Base-by-base conservation (phyloP, 2,329 filamentous ascomycete species). In the Amphichorda felina region DNA sequence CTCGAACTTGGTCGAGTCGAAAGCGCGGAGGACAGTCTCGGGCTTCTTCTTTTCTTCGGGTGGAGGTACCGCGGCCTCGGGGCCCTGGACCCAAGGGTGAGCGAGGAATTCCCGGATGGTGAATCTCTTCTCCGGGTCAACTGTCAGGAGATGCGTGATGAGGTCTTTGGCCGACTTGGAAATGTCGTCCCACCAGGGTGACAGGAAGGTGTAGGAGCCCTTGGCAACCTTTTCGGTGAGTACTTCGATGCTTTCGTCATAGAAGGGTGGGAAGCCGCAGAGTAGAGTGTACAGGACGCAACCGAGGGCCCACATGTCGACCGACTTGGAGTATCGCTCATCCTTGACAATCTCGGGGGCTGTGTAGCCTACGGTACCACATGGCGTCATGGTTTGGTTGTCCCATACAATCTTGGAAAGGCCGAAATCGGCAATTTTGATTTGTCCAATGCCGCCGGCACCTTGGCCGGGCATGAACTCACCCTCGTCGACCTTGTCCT, bases 101-200 rank as follows among this genome's bases (percentile, higher is more conserved):
- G 72, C 73, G 39, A 98, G 66, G 62, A 98, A 98, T 51, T 96
- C 80, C 40, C 74, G 77, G 53, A 98, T 98, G 3, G 85, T 88
- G 59, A 86, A 98, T 14, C 91, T 79, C 67, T 94, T 89, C 41
- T 94, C 86, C 0, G 91, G 91, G 46, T 98, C 87, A 40, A 98
- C 91, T 0, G 86, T 93, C 41, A 98, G 64, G 1, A 98, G 73
- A 56, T 98, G 91, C 4, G 83, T 85, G 39, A 98, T 89, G 8
- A 98, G 67, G 49, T 98, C 89, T 56, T 96, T 86, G 0, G 91
- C 91, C 4, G 85, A 80, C 55, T 91, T 87, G 41, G 89, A 95
- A 41, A 98, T 96, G 39, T 95, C 88, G 47, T 98, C 91, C 91
- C 91, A 98, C 91, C 91, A 98, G 0, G 91, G 91, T 3, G 89